Evolutionary conservation across 2,329 filamentous ascomycete species (phyloP), one percentile per base, ranked within the genome.

Genomic region (Delphinella strobiligena): DNA sequence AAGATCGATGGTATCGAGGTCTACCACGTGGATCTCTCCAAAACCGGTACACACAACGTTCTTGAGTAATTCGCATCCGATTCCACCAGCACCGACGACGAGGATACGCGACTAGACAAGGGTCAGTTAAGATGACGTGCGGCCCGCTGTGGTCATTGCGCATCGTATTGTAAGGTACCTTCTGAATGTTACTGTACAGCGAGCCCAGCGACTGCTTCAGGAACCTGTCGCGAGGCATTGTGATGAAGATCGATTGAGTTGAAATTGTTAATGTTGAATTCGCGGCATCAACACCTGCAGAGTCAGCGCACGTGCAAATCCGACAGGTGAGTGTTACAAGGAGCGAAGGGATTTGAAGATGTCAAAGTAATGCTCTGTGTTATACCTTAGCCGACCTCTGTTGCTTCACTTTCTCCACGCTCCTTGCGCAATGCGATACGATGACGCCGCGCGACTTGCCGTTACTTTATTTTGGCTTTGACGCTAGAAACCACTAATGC

Each of bases 1-100:
- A 16, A 98, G 72, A 58, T 98, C 91, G 64, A 98, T 96, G 1
- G 91, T 98, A 61, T 98, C 91, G 44, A 98, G 82, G 61, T 98
- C 91, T 50, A 98, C 86, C 34, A 96, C 80, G 61, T 94, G 84
- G 37, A 96, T 79, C 63, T 94, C 83, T 49, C 86, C 86, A 52
- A 94, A 98, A 49, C 89, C 88, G 32, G 80, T 82, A 36, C 94
- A 78, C 33, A 89, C 86, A 42, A 98, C 78, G 61, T 96, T 94
- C 70, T 98, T 98, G 48, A 98, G 76, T 5, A 98, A 73, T 65
- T 98, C 91, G 65, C 91, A 98, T 51, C 91, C 91, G 56, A 98
- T 98, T 46, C 91, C 91, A 46, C 91, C 91, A 41, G 91, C 91
- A 53, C 91, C 91, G 42, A 98, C 89, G 70, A 98, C 86, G 43